Base-by-base conservation (phyloP, 768 basidiomycete genomes). In the Fistulinella prunicolor region DNA sequence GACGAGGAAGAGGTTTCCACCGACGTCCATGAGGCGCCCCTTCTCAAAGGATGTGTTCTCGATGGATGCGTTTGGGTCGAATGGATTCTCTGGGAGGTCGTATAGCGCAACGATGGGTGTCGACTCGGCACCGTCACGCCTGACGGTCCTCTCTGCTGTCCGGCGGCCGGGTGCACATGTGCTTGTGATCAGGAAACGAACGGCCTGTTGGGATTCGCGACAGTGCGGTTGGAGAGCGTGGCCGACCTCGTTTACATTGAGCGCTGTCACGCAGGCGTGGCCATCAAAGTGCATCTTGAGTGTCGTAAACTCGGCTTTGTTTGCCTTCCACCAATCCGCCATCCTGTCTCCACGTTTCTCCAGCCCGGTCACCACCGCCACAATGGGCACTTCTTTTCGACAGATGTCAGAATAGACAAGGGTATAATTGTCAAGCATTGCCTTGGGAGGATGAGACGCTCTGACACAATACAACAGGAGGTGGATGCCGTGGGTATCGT, bases 241-340 rank as follows among this genome's bases (percentile, higher is more conserved):
- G 22, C 64, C 56, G 42, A 63, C 62, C 49, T 56, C 62, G 49
- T 61, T 51, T 2, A 38, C 46, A 29, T 64, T 52, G 42, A 64
- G 68, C 36, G 72, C 68, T 19, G 72, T 74, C 47, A 75, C 62
- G 47, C 70, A 73, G 4, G 70, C 72, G 44, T 70, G 68, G 7
- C 60, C 70, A 28, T 53, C 51, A 42, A 73, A 70, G 38, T 51
- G 46, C 63, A 73, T 66, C 30, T 59, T 61, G 50, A 64, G 58
- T 39, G 13, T 35, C 24, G 48, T 28, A 36, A 71, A 58, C 47
- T 65, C 66, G 35, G 34, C 34, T 30, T 57, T 53, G 44, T 73
- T 73, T 21, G 55, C 50, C 13, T 39, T 41, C 72, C 72, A 73
- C 72, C 51, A 68, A 53, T 48, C 53, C 20, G 34, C 40, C 64